Conservation (phyloP, 75 land plant species). For the Larix kaempferi region DNA sequence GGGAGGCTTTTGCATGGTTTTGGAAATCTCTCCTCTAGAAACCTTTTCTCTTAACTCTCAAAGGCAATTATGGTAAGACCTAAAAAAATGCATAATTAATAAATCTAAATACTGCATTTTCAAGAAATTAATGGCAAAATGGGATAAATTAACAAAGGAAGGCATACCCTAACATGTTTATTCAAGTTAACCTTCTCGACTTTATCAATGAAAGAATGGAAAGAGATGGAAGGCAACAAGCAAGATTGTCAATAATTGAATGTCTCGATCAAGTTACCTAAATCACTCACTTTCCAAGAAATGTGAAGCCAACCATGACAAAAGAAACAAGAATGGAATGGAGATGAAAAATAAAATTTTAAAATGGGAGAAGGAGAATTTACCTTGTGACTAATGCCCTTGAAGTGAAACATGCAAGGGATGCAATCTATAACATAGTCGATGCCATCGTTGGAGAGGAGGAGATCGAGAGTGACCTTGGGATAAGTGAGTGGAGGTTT, state of each 20-base stretch:
- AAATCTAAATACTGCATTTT: not conserved
- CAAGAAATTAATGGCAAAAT: not conserved
- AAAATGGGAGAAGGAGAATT: not conserved
- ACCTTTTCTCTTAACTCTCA: slow-evolving; percentile 65
- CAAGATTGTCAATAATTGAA: slow-evolving; percentile 78
- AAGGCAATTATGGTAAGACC: slow-evolving; percentile 46
- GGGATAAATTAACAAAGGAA: not conserved
- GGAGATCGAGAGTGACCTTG: slow-evolving; percentile 72
- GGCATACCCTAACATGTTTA: slow-evolving; percentile 64
- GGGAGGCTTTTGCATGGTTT: slow-evolving; percentile 45
- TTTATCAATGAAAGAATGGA: slow-evolving; percentile 73
- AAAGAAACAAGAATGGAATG: too few relatives aligned
- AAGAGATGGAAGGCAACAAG: slow-evolving; percentile 74
- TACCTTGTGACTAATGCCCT: slow-evolving; percentile 91
- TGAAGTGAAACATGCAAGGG: slow-evolving; percentile 61
- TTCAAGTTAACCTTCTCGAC: slow-evolving; percentile 71
- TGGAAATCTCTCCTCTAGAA: slow-evolving; percentile 68
- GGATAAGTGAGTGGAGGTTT: slow-evolving; percentile 15
- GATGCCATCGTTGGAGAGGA: slow-evolving; percentile 79
- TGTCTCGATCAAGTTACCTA: too few relatives aligned
- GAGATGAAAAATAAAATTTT: not conserved
- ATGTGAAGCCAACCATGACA: too few relatives aligned
- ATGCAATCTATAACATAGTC: slow-evolving; percentile 87
- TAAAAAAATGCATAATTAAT: not conserved
- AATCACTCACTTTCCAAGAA: too few relatives aligned